Base-by-base conservation (phyloP, 345 rosid species). In the Salix udensis region DNA sequence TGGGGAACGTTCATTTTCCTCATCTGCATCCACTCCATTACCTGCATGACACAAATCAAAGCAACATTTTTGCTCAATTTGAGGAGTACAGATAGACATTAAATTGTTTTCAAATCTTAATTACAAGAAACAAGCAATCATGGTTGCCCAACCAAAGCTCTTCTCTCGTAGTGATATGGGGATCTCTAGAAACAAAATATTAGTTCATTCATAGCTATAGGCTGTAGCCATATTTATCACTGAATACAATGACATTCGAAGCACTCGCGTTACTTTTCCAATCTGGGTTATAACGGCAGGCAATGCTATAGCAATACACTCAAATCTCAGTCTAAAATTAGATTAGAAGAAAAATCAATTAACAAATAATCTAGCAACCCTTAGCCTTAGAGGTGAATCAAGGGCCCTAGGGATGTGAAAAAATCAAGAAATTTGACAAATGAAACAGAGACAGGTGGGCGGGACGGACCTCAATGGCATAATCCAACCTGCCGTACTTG, bases 1-100 rank as follows among this genome's bases (percentile, higher is more conserved):
- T 60, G 37, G 11, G 86, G 77, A 36, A 88, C 79, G 3, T 68
- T 71, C 37, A 92, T 79, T 69, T 88, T 86, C 78, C 87, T 86
- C 81, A 60, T 89, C 88, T 87, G 91, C 97, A 94, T 91, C 97
- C 97, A 92, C 58, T 88, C 89, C 84, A 89, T 79, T 42, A 91
- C 77, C 98, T 94, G 71, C 78, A 67, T n/a, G 48, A 48, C 13
- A 42, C 21, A 40, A 50, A 48, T 24, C 65, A 37, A 46, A 46
- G 11, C 36, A 58, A 9, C 64, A 23, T n/a, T 55, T n/a, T 55
- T 21, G 26, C 26, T 8, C 23, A 70, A 18, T 46, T 28, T 42
- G 31, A 23, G 13, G 55, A 44, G 55, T 24, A 15, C 39, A 70
- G 18, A 70, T 0, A 16, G 39, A 7, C 68, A 65, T 1, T 8